Evolutionary conservation across 805 yeast genomes (phyloP), one percentile per base, ranked within the genome.

Genomic region (Cyberlindnera meyerae): DNA sequence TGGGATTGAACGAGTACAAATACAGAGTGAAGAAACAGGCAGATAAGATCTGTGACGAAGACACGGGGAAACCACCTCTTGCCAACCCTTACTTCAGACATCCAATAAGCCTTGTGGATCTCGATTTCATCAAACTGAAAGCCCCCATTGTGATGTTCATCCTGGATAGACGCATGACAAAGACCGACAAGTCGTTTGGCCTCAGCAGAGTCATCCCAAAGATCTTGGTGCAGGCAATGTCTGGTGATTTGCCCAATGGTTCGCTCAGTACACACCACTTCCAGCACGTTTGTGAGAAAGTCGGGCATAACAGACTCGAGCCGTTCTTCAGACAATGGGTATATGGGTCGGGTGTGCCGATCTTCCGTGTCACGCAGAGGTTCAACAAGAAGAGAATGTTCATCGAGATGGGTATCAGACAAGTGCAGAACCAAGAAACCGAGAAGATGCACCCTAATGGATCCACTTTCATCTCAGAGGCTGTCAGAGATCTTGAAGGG

Each of bases 331-430:
- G 78, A 48, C 96, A 94, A 57, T 93, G 99, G 99, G 83, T 93
- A 2, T 77, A 69, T 58, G 86, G 93, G 3, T 68, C 83, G 1
- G 97, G 97, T 4, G 83, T 83, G 15, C 99, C 99, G 1, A 72
- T 81, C 2, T 85, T 93, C 55, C 69, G 88, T 40, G 82, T 93
- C 8, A 83, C 95, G 0, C 99, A 93, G 56, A 71, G 87, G 37
- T 93, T 93, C 63, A 93, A 93, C 63, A 88, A 87, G 55, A 93
- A 93, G 59, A 71, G 96, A 49, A 85, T 89, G 77, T 79, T 90
- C 52, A 79, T 93, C 35, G 99, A 93, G 55, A 84, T 93, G 86
- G 87, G 87, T 24, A 88, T 93, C 26, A 71, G 95, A 36, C 99
- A 93, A 56, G 83, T 82, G 7, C 97, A 93, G 57, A 70, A 69